Percentiles rank a stretch among this genome's conserved stretches.
These are phyloP conservation scores for Metroxylon sagu DNA, from an alignment of 176 grass and related monocot species.

Conservation along the genomic window DNA sequence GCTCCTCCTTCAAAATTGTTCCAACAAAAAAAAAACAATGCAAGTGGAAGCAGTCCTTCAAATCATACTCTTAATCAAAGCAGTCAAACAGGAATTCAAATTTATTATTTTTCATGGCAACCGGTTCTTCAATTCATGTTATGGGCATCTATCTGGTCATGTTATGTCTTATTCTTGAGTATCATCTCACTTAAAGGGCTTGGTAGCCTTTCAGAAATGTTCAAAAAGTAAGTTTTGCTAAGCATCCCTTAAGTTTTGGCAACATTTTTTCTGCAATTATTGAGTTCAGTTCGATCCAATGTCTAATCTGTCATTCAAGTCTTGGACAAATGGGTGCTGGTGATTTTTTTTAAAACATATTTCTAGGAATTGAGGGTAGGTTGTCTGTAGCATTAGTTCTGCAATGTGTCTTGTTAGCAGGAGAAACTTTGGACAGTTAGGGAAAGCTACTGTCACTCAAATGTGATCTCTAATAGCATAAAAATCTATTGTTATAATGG, in stretches of 20 bases:
- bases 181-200: slow-evolving; percentile 58
- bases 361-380: too few species aligned
- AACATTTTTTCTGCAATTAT: too few species aligned
- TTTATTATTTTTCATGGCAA: slow-evolving; percentile 45
- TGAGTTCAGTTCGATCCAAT: too few species aligned
- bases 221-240: slow-evolving; percentile 61
- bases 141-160: slow-evolving; percentile 67
- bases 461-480: too few species aligned
- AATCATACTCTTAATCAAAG: slow-evolving; percentile 12
- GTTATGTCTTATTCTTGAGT: slow-evolving; percentile 60
- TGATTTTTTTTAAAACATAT: too few species aligned
- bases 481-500: too few species aligned
- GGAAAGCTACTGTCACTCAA: too few species aligned
- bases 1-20: slow-evolving; percentile 65
- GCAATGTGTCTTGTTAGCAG: too few species aligned
- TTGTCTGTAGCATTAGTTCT: too few species aligned
- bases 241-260: not conserved
- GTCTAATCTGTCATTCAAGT: too few species aligned
- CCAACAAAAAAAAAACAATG: slow-evolving; percentile 29
- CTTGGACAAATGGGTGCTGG: too few species aligned
- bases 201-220: slow-evolving; percentile 69
- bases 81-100: slow-evolving; percentile 15
- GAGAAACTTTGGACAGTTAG: too few species aligned
- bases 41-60: slow-evolving; percentile 13
- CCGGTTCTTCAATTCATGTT: slow-evolving; percentile 49